These are phyloP conservation scores for Trichoderma asperelloides DNA, from an alignment of 495 filamentous ascomycete species.

Conservation along the genomic window DNA sequence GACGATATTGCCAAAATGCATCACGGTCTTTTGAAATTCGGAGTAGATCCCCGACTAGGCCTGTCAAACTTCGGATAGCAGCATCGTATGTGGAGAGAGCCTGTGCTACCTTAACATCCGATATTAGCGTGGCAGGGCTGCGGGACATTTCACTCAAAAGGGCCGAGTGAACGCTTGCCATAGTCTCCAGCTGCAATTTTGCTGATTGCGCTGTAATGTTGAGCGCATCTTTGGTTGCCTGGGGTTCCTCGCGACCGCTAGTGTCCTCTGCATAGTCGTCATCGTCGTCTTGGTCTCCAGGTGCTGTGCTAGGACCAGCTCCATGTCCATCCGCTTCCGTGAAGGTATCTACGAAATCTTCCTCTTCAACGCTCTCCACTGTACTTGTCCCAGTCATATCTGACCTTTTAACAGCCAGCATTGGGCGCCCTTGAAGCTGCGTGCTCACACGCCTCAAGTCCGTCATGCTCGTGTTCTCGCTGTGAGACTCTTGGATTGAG, in stretches of 20 bases:
- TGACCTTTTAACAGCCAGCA: slow-evolving; percentile 19
- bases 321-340: slow-evolving; percentile 5
- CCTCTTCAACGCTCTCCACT: slow-evolving; percentile 32
- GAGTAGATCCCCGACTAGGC: slow-evolving; percentile 75
- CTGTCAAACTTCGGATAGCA: slow-evolving; percentile 79
- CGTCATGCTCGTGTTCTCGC: slow-evolving; percentile 41
- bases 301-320: neutral
- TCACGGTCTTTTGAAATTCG: slow-evolving; percentile 90
- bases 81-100: slow-evolving; percentile 45
- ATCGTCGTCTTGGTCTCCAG: slow-evolving; percentile 59
- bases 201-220: slow-evolving; percentile 94
- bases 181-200: slow-evolving; percentile 80
- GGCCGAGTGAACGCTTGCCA: slow-evolving; percentile 74
- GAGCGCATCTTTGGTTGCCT: slow-evolving; percentile 78
- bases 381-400: slow-evolving; percentile 27
- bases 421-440: slow-evolving; percentile 30
- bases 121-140: slow-evolving; percentile 59
- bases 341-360: slow-evolving; percentile 14
- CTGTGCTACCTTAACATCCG: slow-evolving; percentile 64
- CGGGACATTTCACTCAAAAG: slow-evolving; percentile 62
- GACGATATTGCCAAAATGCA: slow-evolving; percentile 90
- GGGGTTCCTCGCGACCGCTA: slow-evolving; percentile 65
- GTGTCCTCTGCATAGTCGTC: slow-evolving; percentile 77
- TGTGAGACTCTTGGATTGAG: slow-evolving; percentile 35
- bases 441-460: slow-evolving; percentile 37